phyloP scores from a whole-genome alignment of 345 rosid genomes.

The Noccaea caerulescens region DNA sequence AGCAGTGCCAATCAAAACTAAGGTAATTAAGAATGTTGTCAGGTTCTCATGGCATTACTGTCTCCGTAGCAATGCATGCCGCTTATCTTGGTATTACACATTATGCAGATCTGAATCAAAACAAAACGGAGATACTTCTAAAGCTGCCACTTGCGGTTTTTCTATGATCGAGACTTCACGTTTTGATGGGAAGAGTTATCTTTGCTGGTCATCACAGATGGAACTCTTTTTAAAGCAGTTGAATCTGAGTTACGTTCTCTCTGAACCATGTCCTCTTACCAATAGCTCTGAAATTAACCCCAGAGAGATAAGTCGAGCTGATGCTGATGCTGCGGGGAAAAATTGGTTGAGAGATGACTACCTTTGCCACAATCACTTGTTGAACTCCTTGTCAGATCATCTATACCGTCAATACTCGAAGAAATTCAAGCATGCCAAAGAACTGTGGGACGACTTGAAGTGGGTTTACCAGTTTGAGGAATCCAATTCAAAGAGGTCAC shows the following conservation, averaged over 20 bases:
- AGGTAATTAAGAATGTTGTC: too few relatives aligned
- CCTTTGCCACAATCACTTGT: constrained; percentile 63
- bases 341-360: constrained; percentile 75
- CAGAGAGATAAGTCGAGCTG: constrained; percentile 44
- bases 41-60: too few relatives aligned
- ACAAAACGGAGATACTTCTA: constrained; percentile 42
- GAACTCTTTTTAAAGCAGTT: constrained; percentile 69
- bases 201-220: constrained; percentile 64
- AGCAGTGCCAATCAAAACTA: constrained; percentile 53
- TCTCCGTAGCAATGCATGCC: too few relatives aligned
- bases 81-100: constrained; percentile 6
- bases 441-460: constrained; percentile 81
- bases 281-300: constrained; percentile 24
- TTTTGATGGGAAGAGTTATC: constrained; percentile 77
- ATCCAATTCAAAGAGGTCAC: constrained; percentile 62
- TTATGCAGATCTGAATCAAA: constrained; percentile 43
- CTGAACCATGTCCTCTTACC: constrained; percentile 43
- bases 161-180: constrained; percentile 54
- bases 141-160: constrained; percentile 46
- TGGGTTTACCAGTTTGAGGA: constrained; percentile 68
- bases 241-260: constrained; percentile 63
- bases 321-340: constrained; percentile 49
- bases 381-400: constrained; percentile 69
- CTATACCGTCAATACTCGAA: constrained; percentile 61
- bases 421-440: constrained; percentile 63